Evolutionary conservation across 2,329 filamentous ascomycete genomes (phyloP).

Genomic region (Chaetomium globosum): DNA sequence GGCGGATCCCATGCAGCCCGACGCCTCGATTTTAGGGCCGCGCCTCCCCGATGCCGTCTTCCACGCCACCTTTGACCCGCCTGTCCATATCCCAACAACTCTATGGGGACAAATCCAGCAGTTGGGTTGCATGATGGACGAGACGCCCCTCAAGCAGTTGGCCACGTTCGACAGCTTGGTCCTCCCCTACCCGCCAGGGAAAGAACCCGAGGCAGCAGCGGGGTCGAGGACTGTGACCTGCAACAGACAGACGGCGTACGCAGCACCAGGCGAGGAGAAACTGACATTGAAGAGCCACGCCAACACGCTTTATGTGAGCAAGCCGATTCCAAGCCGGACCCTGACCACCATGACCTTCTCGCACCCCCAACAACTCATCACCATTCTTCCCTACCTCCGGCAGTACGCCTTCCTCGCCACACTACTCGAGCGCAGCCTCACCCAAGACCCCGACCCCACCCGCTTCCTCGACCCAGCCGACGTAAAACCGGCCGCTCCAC

Average conservation of each 20-base stretch:
- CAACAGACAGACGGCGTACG: constrained; percentile 51
- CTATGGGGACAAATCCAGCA: constrained; percentile 66
- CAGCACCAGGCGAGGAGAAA: constrained; percentile 39
- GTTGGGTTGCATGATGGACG: constrained; percentile 55
- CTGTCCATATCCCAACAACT: constrained; percentile 67
- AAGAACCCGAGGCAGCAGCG: constrained; percentile 57
- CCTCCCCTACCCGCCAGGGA: constrained; percentile 57
- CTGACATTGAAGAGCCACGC: constrained; percentile 47
- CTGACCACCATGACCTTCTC: constrained; percentile 72
- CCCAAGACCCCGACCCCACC: constrained; percentile 40
- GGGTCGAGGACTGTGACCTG: constrained; percentile 60
- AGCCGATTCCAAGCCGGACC: constrained; percentile 69
- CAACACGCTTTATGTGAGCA: constrained; percentile 70
- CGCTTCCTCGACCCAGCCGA: constrained; percentile 29
- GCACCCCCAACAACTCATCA: constrained; percentile 74
- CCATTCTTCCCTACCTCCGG: constrained; percentile 71
- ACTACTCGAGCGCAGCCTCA: constrained; percentile 65
- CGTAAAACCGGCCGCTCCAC: not conserved
- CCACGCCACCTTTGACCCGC: constrained; percentile 72
- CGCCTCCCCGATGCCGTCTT: constrained; percentile 74
- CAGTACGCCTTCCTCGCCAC: constrained; percentile 74
- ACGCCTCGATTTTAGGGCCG: constrained; percentile 46
- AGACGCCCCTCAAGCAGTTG: constrained; percentile 36
- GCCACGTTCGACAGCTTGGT: constrained; percentile 60
- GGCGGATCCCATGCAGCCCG: constrained; percentile 29